Conservation (phyloP, 2,329 filamentous ascomycete species). For the Cytospora piceae region DNA sequence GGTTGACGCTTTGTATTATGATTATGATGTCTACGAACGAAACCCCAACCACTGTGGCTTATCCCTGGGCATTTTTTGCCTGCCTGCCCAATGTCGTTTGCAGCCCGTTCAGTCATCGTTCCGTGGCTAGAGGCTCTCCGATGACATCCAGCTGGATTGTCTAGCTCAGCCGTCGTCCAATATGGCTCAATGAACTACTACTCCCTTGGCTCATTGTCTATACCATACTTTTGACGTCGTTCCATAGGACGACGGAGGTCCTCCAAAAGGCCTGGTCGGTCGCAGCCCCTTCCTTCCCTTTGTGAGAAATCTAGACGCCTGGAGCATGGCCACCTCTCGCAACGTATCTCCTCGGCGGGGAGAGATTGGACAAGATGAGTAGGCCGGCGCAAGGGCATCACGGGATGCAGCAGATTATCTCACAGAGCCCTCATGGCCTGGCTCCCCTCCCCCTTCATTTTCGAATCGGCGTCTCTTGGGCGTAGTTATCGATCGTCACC, state of each 20-base stretch:
- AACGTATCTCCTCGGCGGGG: neutral
- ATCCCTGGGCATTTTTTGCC: neutral
- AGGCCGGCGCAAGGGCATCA: neutral
- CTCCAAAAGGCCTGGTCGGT: neutral
- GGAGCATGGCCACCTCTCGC: neutral
- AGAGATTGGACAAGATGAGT: neutral
- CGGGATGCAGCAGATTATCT: neutral
- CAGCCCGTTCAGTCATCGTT: neutral
- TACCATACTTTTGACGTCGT: neutral
- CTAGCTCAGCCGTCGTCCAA: neutral
- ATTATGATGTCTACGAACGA: constrained; percentile 7
- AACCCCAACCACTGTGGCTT: neutral
- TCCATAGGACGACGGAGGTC: neutral
- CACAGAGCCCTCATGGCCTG: neutral
- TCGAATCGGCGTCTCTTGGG: neutral
- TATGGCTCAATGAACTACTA: neutral
- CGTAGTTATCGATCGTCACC: neutral
- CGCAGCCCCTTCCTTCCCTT: neutral
- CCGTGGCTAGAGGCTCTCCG: neutral
- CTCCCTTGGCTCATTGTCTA: neutral
- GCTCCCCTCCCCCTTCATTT: neutral
- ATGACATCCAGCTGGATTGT: neutral
- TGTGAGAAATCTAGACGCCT: neutral
- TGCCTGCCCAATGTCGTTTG: neutral
- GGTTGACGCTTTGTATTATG: neutral